phyloP scores from a whole-genome alignment of 106 monocot species.

The Vanilla planifolia region DNA sequence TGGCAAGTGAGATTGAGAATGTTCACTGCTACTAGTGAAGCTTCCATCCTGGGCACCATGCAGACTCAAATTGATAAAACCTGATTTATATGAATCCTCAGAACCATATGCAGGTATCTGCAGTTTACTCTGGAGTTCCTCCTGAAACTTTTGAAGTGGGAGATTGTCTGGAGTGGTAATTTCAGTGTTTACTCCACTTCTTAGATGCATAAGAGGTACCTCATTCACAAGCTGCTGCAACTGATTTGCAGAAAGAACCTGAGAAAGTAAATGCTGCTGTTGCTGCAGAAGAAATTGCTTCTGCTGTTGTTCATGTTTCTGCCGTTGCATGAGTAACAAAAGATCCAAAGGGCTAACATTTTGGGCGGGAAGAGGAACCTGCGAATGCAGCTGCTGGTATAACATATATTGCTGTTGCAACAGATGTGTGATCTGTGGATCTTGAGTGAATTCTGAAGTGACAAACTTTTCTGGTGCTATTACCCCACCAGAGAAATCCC shows the following conservation, averaged over 20 bases:
- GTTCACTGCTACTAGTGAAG: constrained; percentile 6
- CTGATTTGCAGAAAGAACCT: constrained; percentile 41
- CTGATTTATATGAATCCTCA: constrained; percentile 14
- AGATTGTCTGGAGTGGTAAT: constrained; percentile 22
- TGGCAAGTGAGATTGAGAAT: constrained; percentile 24
- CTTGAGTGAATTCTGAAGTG: constrained; percentile 58
- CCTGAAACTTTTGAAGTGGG: constrained; percentile 29
- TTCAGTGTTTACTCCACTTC: constrained; percentile 16
- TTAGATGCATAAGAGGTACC: constrained; percentile 26
- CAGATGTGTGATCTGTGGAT: constrained; percentile 47
- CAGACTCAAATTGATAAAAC: constrained; percentile 14
- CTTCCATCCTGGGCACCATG: constrained; percentile 21
- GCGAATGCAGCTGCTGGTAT: constrained; percentile 64
- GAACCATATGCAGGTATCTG: constrained; percentile 17
- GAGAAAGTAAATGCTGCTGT: constrained; percentile 56
- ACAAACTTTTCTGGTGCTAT: constrained; percentile 42
- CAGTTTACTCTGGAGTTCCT: constrained; percentile 28
- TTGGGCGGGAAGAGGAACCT: constrained; percentile 34
- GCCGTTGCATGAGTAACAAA: constrained; percentile 59
- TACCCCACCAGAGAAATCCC: constrained; percentile 23
- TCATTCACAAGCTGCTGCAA: constrained; percentile 34
- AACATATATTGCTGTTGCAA: constrained; percentile 75
- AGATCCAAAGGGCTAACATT: constrained; percentile 47
- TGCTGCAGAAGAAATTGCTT: constrained; percentile 26
- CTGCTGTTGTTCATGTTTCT: constrained; percentile 37